Percentiles rank a stretch among this genome's conserved stretches.
Conservation (phyloP, 2,329 filamentous ascomycete species). For the Cercospora citrullina region DNA sequence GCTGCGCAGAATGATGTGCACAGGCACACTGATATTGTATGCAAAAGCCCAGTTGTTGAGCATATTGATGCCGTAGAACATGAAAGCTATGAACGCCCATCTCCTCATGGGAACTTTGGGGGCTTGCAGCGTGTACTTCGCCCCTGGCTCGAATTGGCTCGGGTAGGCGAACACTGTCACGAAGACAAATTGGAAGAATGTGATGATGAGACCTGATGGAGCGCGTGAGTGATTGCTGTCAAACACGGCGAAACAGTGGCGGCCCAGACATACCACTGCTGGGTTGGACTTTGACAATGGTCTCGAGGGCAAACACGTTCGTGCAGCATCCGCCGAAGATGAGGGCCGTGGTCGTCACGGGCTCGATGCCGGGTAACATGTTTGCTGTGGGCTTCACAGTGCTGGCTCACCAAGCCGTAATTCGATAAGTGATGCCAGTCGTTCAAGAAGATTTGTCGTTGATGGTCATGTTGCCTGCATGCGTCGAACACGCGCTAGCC, state of each 20-base stretch:
- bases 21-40: constrained; percentile 91
- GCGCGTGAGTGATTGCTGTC: not conserved
- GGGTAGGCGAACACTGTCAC: constrained; percentile 63
- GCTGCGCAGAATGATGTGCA: constrained; percentile 94
- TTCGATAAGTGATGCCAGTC: not conserved
- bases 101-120: constrained; percentile 80
- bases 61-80: constrained; percentile 93
- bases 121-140: constrained; percentile 70
- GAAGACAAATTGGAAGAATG: constrained; percentile 53
- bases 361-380: constrained; percentile 25
- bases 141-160: constrained; percentile 52
- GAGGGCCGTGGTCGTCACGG: constrained; percentile 65
- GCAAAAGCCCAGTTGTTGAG: constrained; percentile 98
- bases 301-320: constrained; percentile 95
- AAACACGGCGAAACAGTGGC: not conserved
- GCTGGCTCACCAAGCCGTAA: not conserved
- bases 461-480: not conserved
- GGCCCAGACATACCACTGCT: constrained; percentile 64
- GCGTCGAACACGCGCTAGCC: not conserved
- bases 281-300: constrained; percentile 87
- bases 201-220: constrained; percentile 62
- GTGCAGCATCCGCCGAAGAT: constrained; percentile 97
- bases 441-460: not conserved
- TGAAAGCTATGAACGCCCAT: constrained; percentile 83
- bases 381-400: not conserved